Conservation (phyloP, 768 basidiomycete species). For the Gloeopeniophorella convolvens region DNA sequence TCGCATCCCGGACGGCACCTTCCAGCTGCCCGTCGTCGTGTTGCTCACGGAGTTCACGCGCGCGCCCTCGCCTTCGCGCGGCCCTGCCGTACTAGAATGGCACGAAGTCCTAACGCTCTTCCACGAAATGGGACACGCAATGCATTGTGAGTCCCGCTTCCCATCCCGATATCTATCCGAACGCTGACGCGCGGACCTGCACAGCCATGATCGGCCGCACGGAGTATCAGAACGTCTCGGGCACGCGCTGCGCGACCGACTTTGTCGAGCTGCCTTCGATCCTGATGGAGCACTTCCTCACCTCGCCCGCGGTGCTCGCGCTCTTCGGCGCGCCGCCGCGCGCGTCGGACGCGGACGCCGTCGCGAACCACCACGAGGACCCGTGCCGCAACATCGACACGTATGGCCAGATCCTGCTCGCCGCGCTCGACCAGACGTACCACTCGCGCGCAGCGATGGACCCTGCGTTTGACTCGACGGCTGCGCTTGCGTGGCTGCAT, state of each 20-base stretch:
- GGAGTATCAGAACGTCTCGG: conserved; percentile 95
- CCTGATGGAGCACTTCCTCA: conserved; percentile 97
- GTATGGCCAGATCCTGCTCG: conserved; percentile 84
- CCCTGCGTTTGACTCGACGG: conserved; percentile 66
- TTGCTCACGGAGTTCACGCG: conserved; percentile 80
- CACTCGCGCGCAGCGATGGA: conserved; percentile 63
- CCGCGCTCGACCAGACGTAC: conserved; percentile 82
- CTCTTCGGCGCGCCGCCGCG: conserved; percentile 60
- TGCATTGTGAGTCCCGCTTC: conserved; percentile 74
- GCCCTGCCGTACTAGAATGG: conserved; percentile 78
- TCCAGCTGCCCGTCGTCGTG: conserved; percentile 88
- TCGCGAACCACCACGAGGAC: conserved; percentile 64
- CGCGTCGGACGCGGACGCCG: conserved; percentile 35
- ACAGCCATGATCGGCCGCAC: conserved; percentile 97
- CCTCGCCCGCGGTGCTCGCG: conserved; percentile 74
- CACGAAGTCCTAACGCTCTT: conserved; percentile 91
- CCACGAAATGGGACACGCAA: conserved; percentile 99
- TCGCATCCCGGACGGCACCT: conserved; percentile 57
- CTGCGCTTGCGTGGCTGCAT: conserved; percentile 52
- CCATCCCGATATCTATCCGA: conserved; percentile 4
- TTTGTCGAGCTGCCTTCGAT: conserved; percentile 98
- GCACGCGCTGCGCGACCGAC: conserved; percentile 96
- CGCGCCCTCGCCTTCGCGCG: conserved; percentile 45
- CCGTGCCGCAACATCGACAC: conserved; percentile 84
- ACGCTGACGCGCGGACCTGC: neutral